Evolutionary conservation across 1,284 basidiomycete species (phyloP), one percentile per base, ranked within the genome.

Genomic region (Sparassis latifolia): DNA sequence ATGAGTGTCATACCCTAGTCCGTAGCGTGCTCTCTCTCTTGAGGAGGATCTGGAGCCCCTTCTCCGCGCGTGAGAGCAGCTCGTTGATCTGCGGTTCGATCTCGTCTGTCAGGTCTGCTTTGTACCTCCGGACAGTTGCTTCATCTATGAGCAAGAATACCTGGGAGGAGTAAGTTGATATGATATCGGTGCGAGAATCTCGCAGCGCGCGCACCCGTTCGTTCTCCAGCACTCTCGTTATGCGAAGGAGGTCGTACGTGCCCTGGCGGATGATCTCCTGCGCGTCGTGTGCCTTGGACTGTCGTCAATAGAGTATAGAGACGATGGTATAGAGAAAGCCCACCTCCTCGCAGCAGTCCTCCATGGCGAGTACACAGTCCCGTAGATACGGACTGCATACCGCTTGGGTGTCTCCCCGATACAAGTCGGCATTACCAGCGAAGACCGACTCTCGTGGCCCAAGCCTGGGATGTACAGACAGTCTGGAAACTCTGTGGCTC

Each of bases 71-170:
- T 50, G 80, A 74, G 29, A 88, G 75, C 27, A 89, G 76, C 55
- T 88, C 86, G 45, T 73, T 78, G 30, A 89, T 82, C 33, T 84
- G 78, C n/a, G 87, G 87, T 54, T 89, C 86, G 9, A 89, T 79
- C 64, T 89, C 86, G 48, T 87, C 85, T 1, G 78, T 79, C 27
- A 89, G 71, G 50, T 84, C 83, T 2, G 80, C 68, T 58, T 88
- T 86, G 68, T 89, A 88, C 66, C 70, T 74, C 48, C 76, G 74
- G 28, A 89, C 76, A 0, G 81, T 87, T 10, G 70, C 73, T 63
- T 89, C 86, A 54, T 84, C 79, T 2, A 87, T 72, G 28, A 89
- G 75, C 5, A 85, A 66, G 59, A 86, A 89, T 0, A 87, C 79
- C 86, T 89, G 55, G 4, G 3, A 5, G 29, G 5, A 43, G 9